Percentiles rank a stretch among this genome's conserved stretches.
phyloP scores from a whole-genome alignment of 148 eudicot genomes.

The Spergularia bocconei region DNA sequence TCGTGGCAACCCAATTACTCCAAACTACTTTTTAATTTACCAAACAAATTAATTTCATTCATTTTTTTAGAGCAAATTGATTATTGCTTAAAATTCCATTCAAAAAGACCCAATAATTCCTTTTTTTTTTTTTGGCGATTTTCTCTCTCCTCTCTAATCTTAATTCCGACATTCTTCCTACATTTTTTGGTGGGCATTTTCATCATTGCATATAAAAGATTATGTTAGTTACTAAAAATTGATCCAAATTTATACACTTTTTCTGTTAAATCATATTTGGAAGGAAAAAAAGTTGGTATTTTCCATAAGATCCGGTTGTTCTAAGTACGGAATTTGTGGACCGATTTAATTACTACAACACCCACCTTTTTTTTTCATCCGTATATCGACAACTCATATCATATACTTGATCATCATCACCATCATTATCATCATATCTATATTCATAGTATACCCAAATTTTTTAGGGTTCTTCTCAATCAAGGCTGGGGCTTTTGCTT shows the following conservation, averaged over 20 bases:
- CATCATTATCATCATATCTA: background rate
- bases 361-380: background rate
- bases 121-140: background rate
- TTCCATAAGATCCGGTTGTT: slow-evolving; percentile 26
- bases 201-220: background rate
- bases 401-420: background rate
- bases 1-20: slow-evolving; percentile 27
- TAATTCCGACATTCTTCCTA: background rate
- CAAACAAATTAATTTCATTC: background rate
- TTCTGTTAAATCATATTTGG: background rate
- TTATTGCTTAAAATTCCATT: background rate
- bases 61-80: background rate
- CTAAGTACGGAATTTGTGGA: slow-evolving; percentile 4
- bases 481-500: slow-evolving; percentile 18
- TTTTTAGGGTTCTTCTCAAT: slow-evolving; percentile 11
- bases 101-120: background rate
- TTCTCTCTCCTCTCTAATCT: background rate
- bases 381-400: background rate
- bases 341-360: slow-evolving; percentile 2
- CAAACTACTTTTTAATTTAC: background rate
- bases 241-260: background rate
- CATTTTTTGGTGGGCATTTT: slow-evolving; percentile 11
- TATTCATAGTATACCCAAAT: background rate
- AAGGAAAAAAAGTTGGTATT: background rate
- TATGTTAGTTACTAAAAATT: background rate